Evolutionary conservation across 345 rosid species (phyloP).

Genomic region (Barbarea vulgaris): DNA sequence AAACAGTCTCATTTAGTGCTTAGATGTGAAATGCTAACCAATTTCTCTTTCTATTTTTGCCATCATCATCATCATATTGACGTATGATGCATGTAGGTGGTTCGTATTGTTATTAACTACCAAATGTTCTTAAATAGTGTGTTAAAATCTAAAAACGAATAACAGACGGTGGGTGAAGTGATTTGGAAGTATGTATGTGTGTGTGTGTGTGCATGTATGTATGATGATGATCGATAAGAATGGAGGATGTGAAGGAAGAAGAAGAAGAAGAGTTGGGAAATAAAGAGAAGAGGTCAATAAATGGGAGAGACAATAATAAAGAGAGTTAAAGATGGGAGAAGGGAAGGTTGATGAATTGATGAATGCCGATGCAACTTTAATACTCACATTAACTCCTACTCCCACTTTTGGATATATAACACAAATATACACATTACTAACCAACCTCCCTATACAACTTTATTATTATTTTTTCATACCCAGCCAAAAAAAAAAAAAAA

Average conservation of each 20-base stretch:
- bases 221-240: conserved; percentile 32
- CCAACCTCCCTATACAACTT: conserved; percentile 31
- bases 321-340: conserved; percentile 37
- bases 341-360: conserved; percentile 43
- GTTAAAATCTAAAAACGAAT: neutral
- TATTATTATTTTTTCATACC: neutral
- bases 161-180: neutral
- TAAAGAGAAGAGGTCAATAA: conserved; percentile 30
- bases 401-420: conserved; percentile 40
- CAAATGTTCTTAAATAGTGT: conserved; percentile 3
- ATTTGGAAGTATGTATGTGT: neutral
- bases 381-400: conserved; percentile 40
- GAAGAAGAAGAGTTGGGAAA: conserved; percentile 16
- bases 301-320: conserved; percentile 42
- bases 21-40: conserved; percentile 43
- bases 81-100: neutral
- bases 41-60: conserved; percentile 29
- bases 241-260: neutral
- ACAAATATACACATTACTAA: conserved; percentile 33
- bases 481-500: too few relatives aligned
- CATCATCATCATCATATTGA: neutral
- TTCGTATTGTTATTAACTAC: neutral
- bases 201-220: neutral
- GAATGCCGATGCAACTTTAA: conserved; percentile 45
- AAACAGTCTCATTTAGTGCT: conserved; percentile 43